Percentiles rank a stretch among this genome's conserved stretches.
Conservation (phyloP, 83 land plant genomes). For the Isoetes engelmannii region DNA sequence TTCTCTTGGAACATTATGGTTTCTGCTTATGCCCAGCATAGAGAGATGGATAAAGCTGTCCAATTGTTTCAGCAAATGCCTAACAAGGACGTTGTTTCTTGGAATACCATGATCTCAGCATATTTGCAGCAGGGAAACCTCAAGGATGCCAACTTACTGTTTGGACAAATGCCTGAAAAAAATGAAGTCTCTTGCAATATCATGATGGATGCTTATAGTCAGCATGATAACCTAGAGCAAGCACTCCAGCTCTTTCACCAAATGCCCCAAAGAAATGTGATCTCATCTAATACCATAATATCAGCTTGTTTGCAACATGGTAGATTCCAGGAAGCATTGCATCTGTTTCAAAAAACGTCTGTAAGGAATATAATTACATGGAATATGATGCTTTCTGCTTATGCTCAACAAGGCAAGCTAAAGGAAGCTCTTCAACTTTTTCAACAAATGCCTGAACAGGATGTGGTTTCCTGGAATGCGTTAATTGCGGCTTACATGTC, state of each 20-base stretch:
- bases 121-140: background rate
- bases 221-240: background rate
- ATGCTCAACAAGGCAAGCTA: background rate
- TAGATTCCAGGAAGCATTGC: background rate
- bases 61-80: background rate
- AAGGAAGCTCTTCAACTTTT: background rate
- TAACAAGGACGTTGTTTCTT: background rate
- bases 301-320: background rate
- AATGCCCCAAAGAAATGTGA: background rate
- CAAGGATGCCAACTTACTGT: background rate
- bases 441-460: too few relatives aligned
- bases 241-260: background rate
- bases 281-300: background rate
- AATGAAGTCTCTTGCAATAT: background rate
- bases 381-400: background rate
- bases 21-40: background rate
- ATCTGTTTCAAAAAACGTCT: background rate
- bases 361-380: background rate
- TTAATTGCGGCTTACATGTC: too few relatives aligned
- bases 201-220: background rate
- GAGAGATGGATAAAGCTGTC: background rate
- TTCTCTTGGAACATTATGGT: background rate
- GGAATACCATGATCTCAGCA: constrained; percentile 2
- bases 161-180: background rate
- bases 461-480: too few relatives aligned